Percentiles rank a stretch among this genome's conserved stretches.
phyloP scores from a whole-genome alignment of 1,284 basidiomycete genomes.

The Cronartium quercuum region DNA sequence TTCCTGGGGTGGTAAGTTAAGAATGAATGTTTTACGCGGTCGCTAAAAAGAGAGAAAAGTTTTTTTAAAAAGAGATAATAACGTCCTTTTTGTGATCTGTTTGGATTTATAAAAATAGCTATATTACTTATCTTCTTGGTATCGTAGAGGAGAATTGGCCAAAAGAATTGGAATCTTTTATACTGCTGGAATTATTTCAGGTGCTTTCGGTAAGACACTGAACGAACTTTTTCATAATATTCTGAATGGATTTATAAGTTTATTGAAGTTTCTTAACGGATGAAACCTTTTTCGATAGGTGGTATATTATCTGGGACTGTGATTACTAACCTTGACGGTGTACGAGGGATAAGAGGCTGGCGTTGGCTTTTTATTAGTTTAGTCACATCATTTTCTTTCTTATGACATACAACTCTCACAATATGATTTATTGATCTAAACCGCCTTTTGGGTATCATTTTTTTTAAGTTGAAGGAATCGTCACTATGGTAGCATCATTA shows the following conservation, averaged over 20 bases:
- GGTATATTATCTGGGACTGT: conserved; percentile 43
- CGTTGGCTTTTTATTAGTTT: conserved; percentile 45
- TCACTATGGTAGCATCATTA: conserved; percentile 13
- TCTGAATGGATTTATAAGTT: too few relatives aligned
- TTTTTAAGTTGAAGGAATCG: conserved; percentile 17
- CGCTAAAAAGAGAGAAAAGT: not conserved
- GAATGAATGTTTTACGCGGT: not conserved
- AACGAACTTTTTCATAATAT: too few relatives aligned
- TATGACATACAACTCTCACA: not conserved
- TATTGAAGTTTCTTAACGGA: too few relatives aligned
- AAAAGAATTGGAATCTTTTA: conserved; percentile 42
- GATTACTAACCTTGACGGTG: conserved; percentile 40
- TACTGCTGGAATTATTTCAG: conserved; percentile 40
- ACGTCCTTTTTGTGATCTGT: too few relatives aligned
- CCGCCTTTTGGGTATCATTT: not conserved
- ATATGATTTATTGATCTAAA: not conserved
- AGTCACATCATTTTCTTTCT: not conserved
- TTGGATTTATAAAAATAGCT: not conserved
- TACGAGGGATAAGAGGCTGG: conserved; percentile 39
- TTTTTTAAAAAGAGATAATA: too few relatives aligned
- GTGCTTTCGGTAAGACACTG: conserved; percentile 39
- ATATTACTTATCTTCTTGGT: conserved; percentile 42
- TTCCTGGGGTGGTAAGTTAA: not conserved
- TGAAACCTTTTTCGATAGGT: not conserved
- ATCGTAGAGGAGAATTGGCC: conserved; percentile 43